These are phyloP conservation scores for Ceratocystis cubensis DNA, from an alignment of 2,329 filamentous ascomycete species.

Conservation along the genomic window DNA sequence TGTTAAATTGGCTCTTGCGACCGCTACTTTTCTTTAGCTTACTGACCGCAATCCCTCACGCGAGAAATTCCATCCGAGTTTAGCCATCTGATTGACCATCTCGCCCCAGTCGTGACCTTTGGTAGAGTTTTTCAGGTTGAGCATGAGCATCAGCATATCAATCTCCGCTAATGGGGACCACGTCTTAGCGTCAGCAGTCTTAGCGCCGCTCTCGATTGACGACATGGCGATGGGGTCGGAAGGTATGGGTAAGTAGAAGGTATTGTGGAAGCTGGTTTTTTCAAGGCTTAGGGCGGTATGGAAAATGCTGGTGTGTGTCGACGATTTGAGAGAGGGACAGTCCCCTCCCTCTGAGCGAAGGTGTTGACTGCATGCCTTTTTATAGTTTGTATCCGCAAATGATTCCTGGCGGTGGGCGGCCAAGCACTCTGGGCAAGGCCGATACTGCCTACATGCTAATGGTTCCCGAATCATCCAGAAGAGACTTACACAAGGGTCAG, in stretches of 20 bases:
- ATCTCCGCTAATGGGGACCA: conserved; percentile 13
- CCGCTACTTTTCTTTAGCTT: not conserved
- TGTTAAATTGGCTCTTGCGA: not conserved
- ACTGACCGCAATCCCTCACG: conserved; percentile 10
- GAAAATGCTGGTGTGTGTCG: too few species aligned
- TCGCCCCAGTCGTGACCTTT: conserved; percentile 9
- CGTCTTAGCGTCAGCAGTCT: not conserved
- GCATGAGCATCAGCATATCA: conserved; percentile 13
- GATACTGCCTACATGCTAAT: too few species aligned
- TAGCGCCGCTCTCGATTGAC: not conserved
- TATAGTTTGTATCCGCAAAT: too few species aligned
- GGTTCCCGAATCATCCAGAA: too few species aligned
- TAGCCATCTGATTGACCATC: conserved; percentile 3
- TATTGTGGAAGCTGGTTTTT: not conserved
- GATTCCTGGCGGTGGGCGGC: too few species aligned
- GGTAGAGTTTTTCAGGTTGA: conserved; percentile 1
- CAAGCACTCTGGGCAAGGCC: too few species aligned
- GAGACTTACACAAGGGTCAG: too few species aligned
- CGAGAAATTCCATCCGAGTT: conserved; percentile 6
- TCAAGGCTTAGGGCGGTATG: too few species aligned
- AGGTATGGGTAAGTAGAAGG: not conserved
- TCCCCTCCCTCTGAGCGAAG: too few species aligned
- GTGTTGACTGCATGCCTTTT: too few species aligned
- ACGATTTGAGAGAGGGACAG: too few species aligned
- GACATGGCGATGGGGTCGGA: not conserved